Percentiles rank a stretch among this genome's conserved stretches.
These are phyloP conservation scores for Madurella mycetomatis DNA, from an alignment of 2,329 filamentous ascomycete genomes.

Conservation along the genomic window DNA sequence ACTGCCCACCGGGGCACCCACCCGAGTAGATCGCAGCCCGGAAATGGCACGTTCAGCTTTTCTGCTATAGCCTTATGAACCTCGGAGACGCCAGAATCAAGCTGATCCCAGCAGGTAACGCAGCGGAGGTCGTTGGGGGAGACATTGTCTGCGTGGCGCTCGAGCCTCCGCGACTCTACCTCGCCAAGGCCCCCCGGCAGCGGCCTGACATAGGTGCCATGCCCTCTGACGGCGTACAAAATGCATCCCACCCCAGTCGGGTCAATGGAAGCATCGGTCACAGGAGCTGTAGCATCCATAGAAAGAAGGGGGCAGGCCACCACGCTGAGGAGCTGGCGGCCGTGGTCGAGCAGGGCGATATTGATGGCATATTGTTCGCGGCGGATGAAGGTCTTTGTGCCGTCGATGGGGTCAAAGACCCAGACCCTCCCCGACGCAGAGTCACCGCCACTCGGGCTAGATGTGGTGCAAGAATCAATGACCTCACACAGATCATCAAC, in stretches of 20 bases:
- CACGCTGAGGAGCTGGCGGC: conserved; percentile 46
- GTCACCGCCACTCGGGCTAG: conserved; percentile 27
- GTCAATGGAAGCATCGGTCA: conserved; percentile 44
- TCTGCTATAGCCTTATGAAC: conserved; percentile 43
- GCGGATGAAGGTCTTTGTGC: conserved; percentile 53
- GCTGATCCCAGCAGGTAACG: conserved; percentile 44
- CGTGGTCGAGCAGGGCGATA: conserved; percentile 47
- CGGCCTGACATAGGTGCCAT: conserved; percentile 46
- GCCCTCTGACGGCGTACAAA: conserved; percentile 45
- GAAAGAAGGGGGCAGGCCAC: conserved; percentile 43
- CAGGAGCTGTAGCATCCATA: conserved; percentile 34
- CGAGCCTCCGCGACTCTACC: conserved; percentile 31
- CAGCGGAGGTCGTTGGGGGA: conserved; percentile 34
- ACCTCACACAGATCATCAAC: conserved; percentile 47
- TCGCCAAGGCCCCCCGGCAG: conserved; percentile 28
- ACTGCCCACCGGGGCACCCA: conserved; percentile 55
- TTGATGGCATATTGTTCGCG: conserved; percentile 56
- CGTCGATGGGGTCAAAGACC: conserved; percentile 60
- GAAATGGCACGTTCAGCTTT: conserved; percentile 39
- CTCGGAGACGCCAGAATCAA: conserved; percentile 45
- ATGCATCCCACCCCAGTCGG: conserved; percentile 42
- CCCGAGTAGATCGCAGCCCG: conserved; percentile 49
- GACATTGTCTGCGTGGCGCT: conserved; percentile 26
- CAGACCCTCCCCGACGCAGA: conserved; percentile 36
- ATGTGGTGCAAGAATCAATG: conserved; percentile 47